A percentile compares a stretch with the other conserved stretches of the same genome.
Evolutionary conservation across 345 rosid genomes (phyloP).

Genomic region (Eucalyptus albens): DNA sequence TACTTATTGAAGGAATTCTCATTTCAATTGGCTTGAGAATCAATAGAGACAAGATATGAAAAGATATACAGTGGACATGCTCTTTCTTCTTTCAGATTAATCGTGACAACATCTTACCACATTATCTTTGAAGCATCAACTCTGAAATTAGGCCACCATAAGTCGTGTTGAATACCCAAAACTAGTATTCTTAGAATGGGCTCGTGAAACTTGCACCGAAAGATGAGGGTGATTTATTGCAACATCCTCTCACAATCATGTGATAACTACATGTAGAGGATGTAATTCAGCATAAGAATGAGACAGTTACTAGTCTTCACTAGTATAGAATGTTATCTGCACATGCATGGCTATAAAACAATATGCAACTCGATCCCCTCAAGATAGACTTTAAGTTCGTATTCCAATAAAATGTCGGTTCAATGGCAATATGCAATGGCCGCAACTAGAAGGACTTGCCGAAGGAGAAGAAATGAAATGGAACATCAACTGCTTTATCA

Average conservation of each 20-base stretch:
- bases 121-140: no score
- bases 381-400: not conserved
- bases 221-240: not conserved
- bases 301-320: not conserved
- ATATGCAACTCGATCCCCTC: not conserved
- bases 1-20: no score
- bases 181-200: no score
- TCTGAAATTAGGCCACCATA: no score
- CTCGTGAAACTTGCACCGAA: no score
- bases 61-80: no score
- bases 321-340: not conserved
- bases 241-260: not conserved
- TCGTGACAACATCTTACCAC: no score
- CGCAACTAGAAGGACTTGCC: not conserved
- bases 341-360: not conserved
- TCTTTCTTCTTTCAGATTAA: no score
- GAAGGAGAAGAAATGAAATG: not conserved
- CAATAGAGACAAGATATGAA: no score
- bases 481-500: slow-evolving; percentile 47
- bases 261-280: not conserved
- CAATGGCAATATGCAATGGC: not conserved
- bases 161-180: no score
- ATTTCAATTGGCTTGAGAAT: no score
- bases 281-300: not conserved
- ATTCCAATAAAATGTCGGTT: not conserved